Conservation (phyloP, 352 stramenopile genomes). For the Globisporangium emineosum region DNA sequence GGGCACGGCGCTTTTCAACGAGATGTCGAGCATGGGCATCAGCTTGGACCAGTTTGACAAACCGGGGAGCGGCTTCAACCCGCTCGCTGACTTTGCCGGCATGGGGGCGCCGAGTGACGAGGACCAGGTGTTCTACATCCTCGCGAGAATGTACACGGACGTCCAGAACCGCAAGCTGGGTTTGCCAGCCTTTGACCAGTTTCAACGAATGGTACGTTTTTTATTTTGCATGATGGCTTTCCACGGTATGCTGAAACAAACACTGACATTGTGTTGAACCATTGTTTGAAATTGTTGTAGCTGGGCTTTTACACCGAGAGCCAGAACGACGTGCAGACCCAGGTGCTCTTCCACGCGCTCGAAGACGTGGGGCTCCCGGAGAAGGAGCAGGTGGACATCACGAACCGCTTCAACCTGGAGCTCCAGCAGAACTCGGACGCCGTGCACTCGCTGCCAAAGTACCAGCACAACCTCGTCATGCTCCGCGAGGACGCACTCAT, state of each 20-base stretch:
- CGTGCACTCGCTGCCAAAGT: slow-evolving; percentile 80
- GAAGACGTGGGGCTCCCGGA: slow-evolving; percentile 53
- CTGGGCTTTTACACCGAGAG: slow-evolving; percentile 80
- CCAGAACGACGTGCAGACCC: slow-evolving; percentile 66
- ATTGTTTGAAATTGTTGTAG: slow-evolving; percentile 21
- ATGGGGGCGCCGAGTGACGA: slow-evolving; percentile 32
- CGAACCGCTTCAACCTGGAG: slow-evolving; percentile 55
- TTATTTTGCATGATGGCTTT: background rate
- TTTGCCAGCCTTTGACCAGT: slow-evolving; percentile 79
- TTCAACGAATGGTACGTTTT: slow-evolving; percentile 70
- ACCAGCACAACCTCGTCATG: slow-evolving; percentile 82
- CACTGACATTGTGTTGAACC: slow-evolving; percentile 10
- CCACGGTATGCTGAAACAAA: background rate
- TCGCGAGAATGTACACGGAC: slow-evolving; percentile 77
- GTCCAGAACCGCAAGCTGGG: slow-evolving; percentile 64
- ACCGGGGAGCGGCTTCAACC: slow-evolving; percentile 15
- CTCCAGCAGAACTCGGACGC: slow-evolving; percentile 57
- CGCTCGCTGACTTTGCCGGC: slow-evolving; percentile 42
- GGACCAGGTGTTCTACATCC: slow-evolving; percentile 81
- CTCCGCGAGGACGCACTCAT: slow-evolving; percentile 82
- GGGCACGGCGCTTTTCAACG: slow-evolving; percentile 53
- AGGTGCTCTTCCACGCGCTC: slow-evolving; percentile 75
- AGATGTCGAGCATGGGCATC: slow-evolving; percentile 80
- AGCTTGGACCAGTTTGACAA: slow-evolving; percentile 61
- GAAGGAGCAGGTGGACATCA: slow-evolving; percentile 65